A percentile compares a stretch with the other conserved stretches of the same genome.
Conservation (phyloP, 768 basidiomycete genomes). For the Tubosaeta sp. region DNA sequence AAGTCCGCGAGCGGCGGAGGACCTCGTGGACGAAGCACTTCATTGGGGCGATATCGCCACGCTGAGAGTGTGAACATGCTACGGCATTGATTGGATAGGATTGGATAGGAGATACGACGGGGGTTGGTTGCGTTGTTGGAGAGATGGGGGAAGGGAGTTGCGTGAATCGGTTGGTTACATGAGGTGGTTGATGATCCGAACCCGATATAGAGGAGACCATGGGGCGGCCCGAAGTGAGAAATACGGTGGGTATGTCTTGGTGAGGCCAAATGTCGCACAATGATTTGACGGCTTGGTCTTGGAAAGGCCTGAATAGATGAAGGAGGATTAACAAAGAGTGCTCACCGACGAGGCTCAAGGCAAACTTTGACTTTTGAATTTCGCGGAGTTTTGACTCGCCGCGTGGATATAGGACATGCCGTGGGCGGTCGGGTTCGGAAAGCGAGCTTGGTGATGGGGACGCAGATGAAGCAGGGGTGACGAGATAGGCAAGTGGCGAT, state of each 20-base stretch:
- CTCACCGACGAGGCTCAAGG: slow-evolving; percentile 68
- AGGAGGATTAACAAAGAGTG: slow-evolving; percentile 6
- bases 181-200: slow-evolving; percentile 10
- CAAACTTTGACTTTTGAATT: slow-evolving; percentile 59
- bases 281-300: slow-evolving; percentile 78
- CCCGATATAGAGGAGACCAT: slow-evolving; percentile 14
- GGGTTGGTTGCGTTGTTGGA: slow-evolving; percentile 40
- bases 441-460: slow-evolving; percentile 36
- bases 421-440: slow-evolving; percentile 33
- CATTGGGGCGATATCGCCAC: slow-evolving; percentile 49
- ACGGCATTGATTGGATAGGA: slow-evolving; percentile 22
- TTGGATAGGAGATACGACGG: slow-evolving; percentile 27
- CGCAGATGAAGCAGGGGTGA: slow-evolving; percentile 57
- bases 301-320: slow-evolving; percentile 8
- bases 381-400: slow-evolving; percentile 37
- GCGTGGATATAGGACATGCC: slow-evolving; percentile 31
- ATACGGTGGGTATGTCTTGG: slow-evolving; percentile 65
- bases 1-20: slow-evolving; percentile 79
- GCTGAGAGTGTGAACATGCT: slow-evolving; percentile 10
- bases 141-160: slow-evolving; percentile 55
- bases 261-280: slow-evolving; percentile 78
- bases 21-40: slow-evolving; percentile 86
- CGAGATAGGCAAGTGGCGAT: slow-evolving; percentile 40
- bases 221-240: slow-evolving; percentile 37
- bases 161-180: slow-evolving; percentile 26